Percentiles rank a stretch among this genome's conserved stretches.
Evolutionary conservation across 176 grass and related monocot species (phyloP).

Genomic region (Otatea glauca): DNA sequence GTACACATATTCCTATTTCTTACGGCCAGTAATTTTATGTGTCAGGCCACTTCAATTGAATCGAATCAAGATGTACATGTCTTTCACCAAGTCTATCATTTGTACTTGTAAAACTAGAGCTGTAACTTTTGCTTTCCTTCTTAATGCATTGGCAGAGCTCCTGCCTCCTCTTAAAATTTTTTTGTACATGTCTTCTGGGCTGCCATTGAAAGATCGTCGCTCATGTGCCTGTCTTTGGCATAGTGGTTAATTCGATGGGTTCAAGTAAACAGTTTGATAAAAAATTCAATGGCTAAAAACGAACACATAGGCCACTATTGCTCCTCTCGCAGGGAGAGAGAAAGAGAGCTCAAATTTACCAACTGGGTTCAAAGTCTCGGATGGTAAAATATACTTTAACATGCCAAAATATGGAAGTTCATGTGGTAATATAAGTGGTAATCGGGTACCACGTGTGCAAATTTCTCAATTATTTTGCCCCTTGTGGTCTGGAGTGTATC

Average conservation of each 20-base stretch:
- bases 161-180: too few species aligned
- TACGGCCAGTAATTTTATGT: not conserved
- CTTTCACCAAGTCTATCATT: too few species aligned
- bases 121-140: too few species aligned
- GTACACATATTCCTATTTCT: not conserved
- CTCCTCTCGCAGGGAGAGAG: too few species aligned
- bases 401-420: too few species aligned
- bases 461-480: not conserved
- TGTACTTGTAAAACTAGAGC: too few species aligned
- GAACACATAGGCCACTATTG: too few species aligned
- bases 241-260: too few species aligned
- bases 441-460: not conserved
- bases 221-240: too few species aligned
- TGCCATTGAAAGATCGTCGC: not conserved
- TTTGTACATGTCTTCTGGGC: not conserved
- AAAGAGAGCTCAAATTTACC: not conserved
- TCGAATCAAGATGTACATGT: conserved; percentile 11
- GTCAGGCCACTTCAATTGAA: not conserved
- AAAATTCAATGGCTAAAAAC: too few species aligned
- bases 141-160: too few species aligned
- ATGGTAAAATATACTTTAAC: not conserved
- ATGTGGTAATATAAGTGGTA: not conserved
- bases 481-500: not conserved
- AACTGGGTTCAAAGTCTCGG: not conserved
- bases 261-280: too few species aligned